Percentiles rank a stretch among this genome's conserved stretches.
Conservation (phyloP, 371 early-diverging fungal genomes). For the Nosema muscidifuracis region DNA sequence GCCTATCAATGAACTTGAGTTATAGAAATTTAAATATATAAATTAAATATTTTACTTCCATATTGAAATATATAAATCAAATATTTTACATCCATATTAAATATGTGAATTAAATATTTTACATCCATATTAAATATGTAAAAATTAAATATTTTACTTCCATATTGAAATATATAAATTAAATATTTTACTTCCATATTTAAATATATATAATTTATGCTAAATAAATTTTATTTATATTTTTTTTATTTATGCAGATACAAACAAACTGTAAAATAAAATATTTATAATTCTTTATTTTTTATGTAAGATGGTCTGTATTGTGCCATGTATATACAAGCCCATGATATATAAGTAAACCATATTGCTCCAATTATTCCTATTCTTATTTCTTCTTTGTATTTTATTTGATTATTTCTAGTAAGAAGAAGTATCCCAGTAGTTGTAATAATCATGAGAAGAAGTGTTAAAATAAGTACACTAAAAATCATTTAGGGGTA, state of each 20-base stretch:
- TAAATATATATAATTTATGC: neutral
- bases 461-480: slow-evolving; percentile 9
- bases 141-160: no score
- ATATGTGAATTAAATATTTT: no score
- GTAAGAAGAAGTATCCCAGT: slow-evolving; percentile 8
- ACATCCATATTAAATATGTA: no score
- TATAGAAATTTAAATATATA: neutral
- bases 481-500: slow-evolving; percentile 2
- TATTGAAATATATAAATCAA: no score
- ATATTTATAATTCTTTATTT: neutral
- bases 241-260: neutral
- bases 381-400: slow-evolving; percentile 32
- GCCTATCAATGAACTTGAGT: slow-evolving; percentile 76
- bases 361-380: slow-evolving; percentile 42
- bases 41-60: no score
- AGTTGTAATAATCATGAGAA: slow-evolving; percentile 1
- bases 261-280: no score
- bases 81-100: no score
- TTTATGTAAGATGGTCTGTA: slow-evolving; percentile 25
- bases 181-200: no score
- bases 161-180: no score
- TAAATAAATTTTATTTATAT: no score
- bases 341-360: slow-evolving; percentile 53
- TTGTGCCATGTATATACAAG: slow-evolving; percentile 50
- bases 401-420: slow-evolving; percentile 6